Conservation (phyloP, 2,329 filamentous ascomycete species). For the Chaetomium sp. region DNA sequence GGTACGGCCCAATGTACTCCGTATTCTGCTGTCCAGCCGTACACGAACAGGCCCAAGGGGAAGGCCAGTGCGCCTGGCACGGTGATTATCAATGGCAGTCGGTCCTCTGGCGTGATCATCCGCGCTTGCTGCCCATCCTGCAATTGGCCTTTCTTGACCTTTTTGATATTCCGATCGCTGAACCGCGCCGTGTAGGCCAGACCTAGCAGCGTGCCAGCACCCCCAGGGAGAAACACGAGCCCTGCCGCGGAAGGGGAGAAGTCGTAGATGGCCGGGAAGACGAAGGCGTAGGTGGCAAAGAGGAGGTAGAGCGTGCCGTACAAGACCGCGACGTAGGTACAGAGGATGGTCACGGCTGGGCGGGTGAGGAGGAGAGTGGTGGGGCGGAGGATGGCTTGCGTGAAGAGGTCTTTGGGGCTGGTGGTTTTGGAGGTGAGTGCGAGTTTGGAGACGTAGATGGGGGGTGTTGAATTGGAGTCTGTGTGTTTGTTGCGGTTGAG, state of each 20-base stretch:
- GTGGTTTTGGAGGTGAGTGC: neutral
- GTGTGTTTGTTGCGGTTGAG: too few relatives aligned
- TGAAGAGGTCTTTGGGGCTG: slow-evolving; percentile 6
- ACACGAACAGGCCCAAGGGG: slow-evolving; percentile 30
- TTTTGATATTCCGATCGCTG: neutral
- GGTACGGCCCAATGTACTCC: slow-evolving; percentile 46
- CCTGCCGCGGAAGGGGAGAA: neutral
- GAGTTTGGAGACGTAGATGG: slow-evolving; percentile 10
- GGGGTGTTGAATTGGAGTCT: slow-evolving; percentile 5
- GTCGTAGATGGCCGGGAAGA: slow-evolving; percentile 29
- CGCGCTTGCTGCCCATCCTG: slow-evolving; percentile 36
- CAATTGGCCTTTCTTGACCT: slow-evolving; percentile 14
- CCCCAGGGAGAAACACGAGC: neutral
- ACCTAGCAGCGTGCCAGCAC: neutral
- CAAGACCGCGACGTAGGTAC: slow-evolving; percentile 42
- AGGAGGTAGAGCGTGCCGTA: slow-evolving; percentile 47
- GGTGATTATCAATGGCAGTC: slow-evolving; percentile 20
- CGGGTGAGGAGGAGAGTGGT: slow-evolving; percentile 43
- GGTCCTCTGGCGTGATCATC: slow-evolving; percentile 23
- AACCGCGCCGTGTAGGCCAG: neutral
- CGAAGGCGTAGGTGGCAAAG: slow-evolving; percentile 45
- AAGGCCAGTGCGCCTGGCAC: slow-evolving; percentile 17
- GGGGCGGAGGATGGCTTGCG: slow-evolving; percentile 40
- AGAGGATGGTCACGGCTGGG: slow-evolving; percentile 39
- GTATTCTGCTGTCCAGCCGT: slow-evolving; percentile 29